phyloP scores from a whole-genome alignment of 1,284 basidiomycete species.

The Sporisorium sorghi region DNA sequence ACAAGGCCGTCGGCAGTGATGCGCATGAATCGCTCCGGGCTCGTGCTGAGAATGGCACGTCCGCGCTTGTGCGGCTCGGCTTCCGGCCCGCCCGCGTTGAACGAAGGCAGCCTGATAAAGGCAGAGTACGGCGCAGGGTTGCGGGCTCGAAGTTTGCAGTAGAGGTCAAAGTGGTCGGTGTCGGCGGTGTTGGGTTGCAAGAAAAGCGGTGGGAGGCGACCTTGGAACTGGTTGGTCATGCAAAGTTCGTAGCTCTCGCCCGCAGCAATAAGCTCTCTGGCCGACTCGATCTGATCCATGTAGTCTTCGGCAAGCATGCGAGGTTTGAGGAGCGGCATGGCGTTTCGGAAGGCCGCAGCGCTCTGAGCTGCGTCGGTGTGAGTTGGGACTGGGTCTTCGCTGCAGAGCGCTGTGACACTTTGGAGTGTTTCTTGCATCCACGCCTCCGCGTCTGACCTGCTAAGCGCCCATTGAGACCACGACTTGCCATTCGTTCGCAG shows the following conservation, averaged over 20 bases:
- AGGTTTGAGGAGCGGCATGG: slow-evolving; percentile 28
- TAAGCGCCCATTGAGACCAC: slow-evolving; percentile 22
- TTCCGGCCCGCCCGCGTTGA: slow-evolving; percentile 60
- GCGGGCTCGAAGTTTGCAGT: slow-evolving; percentile 71
- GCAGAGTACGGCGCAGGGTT: slow-evolving; percentile 94
- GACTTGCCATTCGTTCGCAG: slow-evolving; percentile 19
- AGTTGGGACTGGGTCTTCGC: not conserved
- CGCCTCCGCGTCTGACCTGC: slow-evolving; percentile 19
- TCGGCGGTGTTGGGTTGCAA: slow-evolving; percentile 16
- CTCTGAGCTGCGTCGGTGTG: slow-evolving; percentile 10
- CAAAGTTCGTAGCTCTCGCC: slow-evolving; percentile 98
- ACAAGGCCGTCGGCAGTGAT: slow-evolving; percentile 77
- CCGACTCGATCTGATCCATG: slow-evolving; percentile 78
- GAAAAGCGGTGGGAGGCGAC: slow-evolving; percentile 52
- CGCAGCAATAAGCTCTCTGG: slow-evolving; percentile 80
- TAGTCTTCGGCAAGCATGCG: slow-evolving; percentile 73
- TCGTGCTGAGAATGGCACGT: slow-evolving; percentile 77
- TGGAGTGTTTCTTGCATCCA: slow-evolving; percentile 30
- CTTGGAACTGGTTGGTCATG: slow-evolving; percentile 79
- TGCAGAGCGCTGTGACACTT: not conserved
- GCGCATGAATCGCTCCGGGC: slow-evolving; percentile 93
- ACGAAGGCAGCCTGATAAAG: slow-evolving; percentile 78
- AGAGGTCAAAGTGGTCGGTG: slow-evolving; percentile 57
- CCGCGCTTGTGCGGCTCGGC: slow-evolving; percentile 67
- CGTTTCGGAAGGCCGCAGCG: slow-evolving; percentile 42